Conservation (phyloP, 139 green algal genomes). For the Pleodorina starrii region DNA sequence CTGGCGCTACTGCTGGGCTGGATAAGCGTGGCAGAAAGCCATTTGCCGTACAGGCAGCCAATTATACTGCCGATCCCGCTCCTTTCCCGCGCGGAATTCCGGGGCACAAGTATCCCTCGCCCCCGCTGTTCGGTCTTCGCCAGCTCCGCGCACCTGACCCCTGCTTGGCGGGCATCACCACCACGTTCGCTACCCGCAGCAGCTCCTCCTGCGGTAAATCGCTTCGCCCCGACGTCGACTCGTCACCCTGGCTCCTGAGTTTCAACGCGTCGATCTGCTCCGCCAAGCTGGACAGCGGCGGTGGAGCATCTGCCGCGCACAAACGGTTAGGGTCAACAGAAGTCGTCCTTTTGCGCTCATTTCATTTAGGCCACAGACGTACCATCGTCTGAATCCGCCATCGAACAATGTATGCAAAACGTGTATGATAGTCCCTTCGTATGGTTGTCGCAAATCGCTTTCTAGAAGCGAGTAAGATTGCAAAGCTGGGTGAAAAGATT, state of each 20-base stretch:
- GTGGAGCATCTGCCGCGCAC: conserved; percentile 56
- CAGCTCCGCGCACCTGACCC: too few relatives aligned
- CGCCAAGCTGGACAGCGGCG: conserved; percentile 60
- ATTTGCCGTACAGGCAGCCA: too few relatives aligned
- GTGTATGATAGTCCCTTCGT: too few relatives aligned
- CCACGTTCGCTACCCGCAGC: conserved; percentile 34
- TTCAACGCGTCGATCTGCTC: conserved; percentile 62
- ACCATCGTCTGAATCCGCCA: conserved; percentile 17
- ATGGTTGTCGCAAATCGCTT: too few relatives aligned
- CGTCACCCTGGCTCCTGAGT: not conserved
- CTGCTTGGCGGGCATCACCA: not conserved
- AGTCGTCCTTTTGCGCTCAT: not conserved
- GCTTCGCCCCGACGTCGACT: not conserved
- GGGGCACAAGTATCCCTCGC: too few relatives aligned
- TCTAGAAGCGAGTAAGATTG: too few relatives aligned
- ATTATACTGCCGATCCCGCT: too few relatives aligned
- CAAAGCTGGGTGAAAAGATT: too few relatives aligned
- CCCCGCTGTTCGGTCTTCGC: too few relatives aligned
- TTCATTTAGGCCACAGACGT: not conserved
- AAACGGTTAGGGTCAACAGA: not conserved
- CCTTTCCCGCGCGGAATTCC: too few relatives aligned
- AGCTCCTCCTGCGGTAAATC: not conserved
- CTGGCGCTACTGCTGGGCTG: too few relatives aligned
- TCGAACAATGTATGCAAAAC: not conserved
- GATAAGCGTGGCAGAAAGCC: too few relatives aligned